Percentiles rank a stretch among this genome's conserved stretches.
phyloP scores from a whole-genome alignment of 2,329 filamentous ascomycete genomes.

The Cladosporium sphaerospermum region DNA sequence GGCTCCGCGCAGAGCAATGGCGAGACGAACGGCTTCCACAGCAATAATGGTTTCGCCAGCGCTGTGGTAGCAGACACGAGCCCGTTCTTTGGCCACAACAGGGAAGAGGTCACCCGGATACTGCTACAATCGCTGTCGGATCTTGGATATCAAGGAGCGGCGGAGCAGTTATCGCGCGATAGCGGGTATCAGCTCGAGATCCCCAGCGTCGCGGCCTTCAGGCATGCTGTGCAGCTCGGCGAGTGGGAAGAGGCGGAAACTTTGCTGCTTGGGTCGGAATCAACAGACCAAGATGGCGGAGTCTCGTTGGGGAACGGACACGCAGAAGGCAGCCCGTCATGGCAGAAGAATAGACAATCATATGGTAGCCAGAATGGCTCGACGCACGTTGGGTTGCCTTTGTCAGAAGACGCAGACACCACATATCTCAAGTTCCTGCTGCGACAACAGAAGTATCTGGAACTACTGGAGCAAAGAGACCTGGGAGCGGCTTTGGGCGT shows the following conservation, averaged over 20 bases:
- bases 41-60: conserved; percentile 33
- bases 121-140: conserved; percentile 86
- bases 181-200: conserved; percentile 87
- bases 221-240: conserved; percentile 71
- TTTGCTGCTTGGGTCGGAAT: conserved; percentile 56
- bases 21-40: conserved; percentile 37
- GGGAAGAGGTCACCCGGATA: conserved; percentile 88
- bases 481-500: conserved; percentile 69
- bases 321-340: conserved; percentile 2
- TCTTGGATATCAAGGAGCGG: conserved; percentile 76
- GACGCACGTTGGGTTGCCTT: conserved; percentile 53
- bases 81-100: conserved; percentile 75
- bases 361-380: conserved; percentile 23
- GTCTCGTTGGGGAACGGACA: conserved; percentile 30
- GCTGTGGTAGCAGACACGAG: conserved; percentile 22
- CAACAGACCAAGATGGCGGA: conserved; percentile 38
- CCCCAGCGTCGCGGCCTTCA: conserved; percentile 76
- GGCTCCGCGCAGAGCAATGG: conserved; percentile 30
- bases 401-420: conserved; percentile 68
- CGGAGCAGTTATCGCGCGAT: conserved; percentile 66
- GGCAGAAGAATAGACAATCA: neutral
- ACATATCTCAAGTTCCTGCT: conserved; percentile 81
- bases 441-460: conserved; percentile 89
- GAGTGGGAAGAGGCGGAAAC: conserved; percentile 81
- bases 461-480: conserved; percentile 74